Conservation (phyloP, 257 asterid species). For the Jasminum sambac region DNA sequence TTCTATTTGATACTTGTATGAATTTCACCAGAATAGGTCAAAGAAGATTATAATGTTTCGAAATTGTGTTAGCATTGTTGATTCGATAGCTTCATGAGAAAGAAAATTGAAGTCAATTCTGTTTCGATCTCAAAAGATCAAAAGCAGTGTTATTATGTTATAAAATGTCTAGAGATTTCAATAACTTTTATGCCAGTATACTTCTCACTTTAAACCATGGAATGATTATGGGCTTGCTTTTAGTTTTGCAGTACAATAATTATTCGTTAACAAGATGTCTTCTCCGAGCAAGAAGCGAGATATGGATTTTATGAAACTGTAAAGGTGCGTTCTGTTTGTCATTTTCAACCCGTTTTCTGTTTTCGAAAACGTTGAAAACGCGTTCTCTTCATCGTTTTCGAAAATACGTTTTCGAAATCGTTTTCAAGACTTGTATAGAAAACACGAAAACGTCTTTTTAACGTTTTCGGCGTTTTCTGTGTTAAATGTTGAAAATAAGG, state of each 20-base stretch:
- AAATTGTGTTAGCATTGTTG: background rate
- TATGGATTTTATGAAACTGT: conserved; percentile 97
- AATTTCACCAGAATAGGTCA: background rate
- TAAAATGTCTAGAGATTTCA: no score
- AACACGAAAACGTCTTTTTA: no score
- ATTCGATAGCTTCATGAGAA: background rate
- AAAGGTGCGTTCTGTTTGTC: no score
- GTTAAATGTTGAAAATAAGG: no score
- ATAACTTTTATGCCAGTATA: no score
- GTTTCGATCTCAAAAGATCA: background rate
- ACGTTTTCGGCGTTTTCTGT: no score
- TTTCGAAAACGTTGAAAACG: no score
- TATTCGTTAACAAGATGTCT: conserved; percentile 52
- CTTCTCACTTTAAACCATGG: background rate
- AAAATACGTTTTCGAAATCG: no score
- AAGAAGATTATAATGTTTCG: background rate
- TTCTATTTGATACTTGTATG: background rate
- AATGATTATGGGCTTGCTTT: conserved; percentile 6
- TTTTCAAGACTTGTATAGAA: no score
- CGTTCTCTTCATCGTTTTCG: no score
- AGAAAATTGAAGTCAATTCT: background rate
- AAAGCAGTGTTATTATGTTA: background rate
- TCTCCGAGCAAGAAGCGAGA: conserved; percentile 95
- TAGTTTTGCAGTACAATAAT: conserved; percentile 14
- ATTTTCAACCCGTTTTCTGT: no score